A percentile compares a stretch with the other conserved stretches of the same genome.
These are phyloP conservation scores for Starmerella sp. DNA, from an alignment of 805 yeast genomes.

Conservation along the genomic window DNA sequence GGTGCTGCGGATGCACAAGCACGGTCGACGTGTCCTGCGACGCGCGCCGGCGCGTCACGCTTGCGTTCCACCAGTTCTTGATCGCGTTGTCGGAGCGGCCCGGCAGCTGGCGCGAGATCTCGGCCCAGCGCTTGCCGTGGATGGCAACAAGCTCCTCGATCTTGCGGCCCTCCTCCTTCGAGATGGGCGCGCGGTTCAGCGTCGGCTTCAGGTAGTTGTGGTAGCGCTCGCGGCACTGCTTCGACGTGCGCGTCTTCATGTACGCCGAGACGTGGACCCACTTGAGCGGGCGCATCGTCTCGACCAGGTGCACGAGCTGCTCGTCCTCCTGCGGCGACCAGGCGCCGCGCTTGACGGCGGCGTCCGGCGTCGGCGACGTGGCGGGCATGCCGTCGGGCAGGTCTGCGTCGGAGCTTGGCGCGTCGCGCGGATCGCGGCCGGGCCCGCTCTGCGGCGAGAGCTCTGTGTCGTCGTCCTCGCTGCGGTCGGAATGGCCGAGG, in stretches of 20 bases:
- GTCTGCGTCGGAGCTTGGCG: background rate
- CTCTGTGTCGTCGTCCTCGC: background rate
- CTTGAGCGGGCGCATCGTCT: conserved; percentile 64
- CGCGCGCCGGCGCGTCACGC: conserved; percentile 67
- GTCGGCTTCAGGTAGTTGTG: conserved; percentile 85
- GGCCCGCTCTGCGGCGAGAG: conserved; percentile 1
- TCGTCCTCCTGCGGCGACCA: conserved; percentile 84
- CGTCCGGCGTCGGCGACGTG: background rate
- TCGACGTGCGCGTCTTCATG: conserved; percentile 70
- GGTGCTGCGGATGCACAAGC: background rate
- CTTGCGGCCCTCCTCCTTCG: conserved; percentile 69
- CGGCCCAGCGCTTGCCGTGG: conserved; percentile 90
- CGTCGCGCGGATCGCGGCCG: background rate
- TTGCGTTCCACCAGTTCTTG: conserved; percentile 95
- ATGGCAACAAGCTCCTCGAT: conserved; percentile 69
- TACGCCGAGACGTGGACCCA: conserved; percentile 79
- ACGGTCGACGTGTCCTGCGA: conserved; percentile 9
- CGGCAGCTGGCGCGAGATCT: conserved; percentile 73
- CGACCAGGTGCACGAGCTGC: conserved; percentile 55
- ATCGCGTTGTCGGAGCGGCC: conserved; percentile 87
- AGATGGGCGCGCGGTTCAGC: conserved; percentile 68
- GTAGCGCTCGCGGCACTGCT: conserved; percentile 83
- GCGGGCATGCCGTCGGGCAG: background rate
- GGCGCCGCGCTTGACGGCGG: conserved; percentile 48
- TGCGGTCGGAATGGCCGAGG: background rate